Evolutionary conservation across 192 early-diverging fungal genomes (phyloP), one percentile per base, ranked within the genome.

Genomic region (Podila minutissima): DNA sequence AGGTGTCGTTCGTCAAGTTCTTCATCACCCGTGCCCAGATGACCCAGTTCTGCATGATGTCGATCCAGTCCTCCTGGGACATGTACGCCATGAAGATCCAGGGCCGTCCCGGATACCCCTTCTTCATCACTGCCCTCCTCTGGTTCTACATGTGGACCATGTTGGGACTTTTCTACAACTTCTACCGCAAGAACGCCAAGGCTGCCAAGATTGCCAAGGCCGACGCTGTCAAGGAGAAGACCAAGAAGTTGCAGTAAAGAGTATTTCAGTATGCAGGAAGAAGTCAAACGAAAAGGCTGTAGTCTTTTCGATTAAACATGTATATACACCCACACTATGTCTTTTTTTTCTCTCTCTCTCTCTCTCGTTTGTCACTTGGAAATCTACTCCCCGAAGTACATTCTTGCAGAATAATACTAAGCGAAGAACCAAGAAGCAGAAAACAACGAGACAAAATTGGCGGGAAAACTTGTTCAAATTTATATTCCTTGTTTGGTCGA

Each of bases 141-240:
- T 90, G 86, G 74, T 71, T 87, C 66, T 91, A 91, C 86, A 91
- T 91, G 90, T 83, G 85, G 74, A 83, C 89, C 50, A 91, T 91
- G 90, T 69, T 91, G 55, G 88, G 86, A 17, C 72, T 91, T 37
- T 91, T 91, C 83, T 84, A 76, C 64, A 88, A 89, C 84, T 91
- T 91, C 67, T 91, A 86, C 74, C 79, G 64, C 48, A 75, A 82
- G 71, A 87, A 90, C 59, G 64, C 82, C 20, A 81, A 83, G 74
- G 55, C 78, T 26, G 85, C 83, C 51, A 69, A 66, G 51, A 37
- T 59, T 33, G 69, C 60, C 67, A 69, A 60, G 64, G 50, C 59
- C 38, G 69, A 62, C 0, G 74, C 74, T 67, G 75, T 64, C 69
- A 62, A 72, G 71, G 77, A 72, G 41, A 81, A 81, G 67, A 31